Evolutionary conservation across 2,329 filamentous ascomycete species (phyloP), one percentile per base, ranked within the genome.

Genomic region (Xylaria sp.): DNA sequence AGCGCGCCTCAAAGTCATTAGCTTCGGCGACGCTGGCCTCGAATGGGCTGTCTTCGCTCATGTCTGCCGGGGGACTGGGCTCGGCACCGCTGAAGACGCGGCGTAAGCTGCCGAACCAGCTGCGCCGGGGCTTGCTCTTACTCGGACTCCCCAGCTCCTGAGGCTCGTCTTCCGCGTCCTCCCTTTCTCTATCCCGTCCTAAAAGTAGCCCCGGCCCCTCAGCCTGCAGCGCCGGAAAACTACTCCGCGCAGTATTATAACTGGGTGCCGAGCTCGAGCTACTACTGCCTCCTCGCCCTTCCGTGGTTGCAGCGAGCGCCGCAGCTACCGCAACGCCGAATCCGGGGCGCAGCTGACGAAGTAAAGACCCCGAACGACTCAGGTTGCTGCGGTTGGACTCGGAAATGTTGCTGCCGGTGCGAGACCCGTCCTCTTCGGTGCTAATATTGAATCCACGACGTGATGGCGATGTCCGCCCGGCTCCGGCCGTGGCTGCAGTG

Each of bases 81-180:
- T 76, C 74, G 72, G 79, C 66, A 51, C 64, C 80, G 49, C 81
- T 85, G 60, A 93, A 88, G 12, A 90, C 90, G 46, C 90, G 86
- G 20, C 88, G 85, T 23, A 94, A 79, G 57, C 89, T 92, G 25
- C 91, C 91, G 12, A 94, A 82, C 89, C 91, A 93, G 28, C 86
- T 86, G n/a, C 85, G 82, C 3, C 85, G 80, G 51, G 84, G 82
- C 75, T 88, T 90, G 13, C 75, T 81, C 81, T 90, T 86, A 77
- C 88, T 88, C 23, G 90, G 84, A 61, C 86, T 88, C 0, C 86
- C 83, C 1, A 86, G 83, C n/a, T 77, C 65, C 20, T 74, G 64
- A 1, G 49, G 51, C n/a, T 68, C 64, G 3, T 78, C 75, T n/a
- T 76, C 71, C 7, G 18, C 39, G n/a, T 58, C 56, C 41, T 58